These are phyloP conservation scores for Selenicereus undatus DNA, from an alignment of 148 eudicot species.

Conservation along the genomic window DNA sequence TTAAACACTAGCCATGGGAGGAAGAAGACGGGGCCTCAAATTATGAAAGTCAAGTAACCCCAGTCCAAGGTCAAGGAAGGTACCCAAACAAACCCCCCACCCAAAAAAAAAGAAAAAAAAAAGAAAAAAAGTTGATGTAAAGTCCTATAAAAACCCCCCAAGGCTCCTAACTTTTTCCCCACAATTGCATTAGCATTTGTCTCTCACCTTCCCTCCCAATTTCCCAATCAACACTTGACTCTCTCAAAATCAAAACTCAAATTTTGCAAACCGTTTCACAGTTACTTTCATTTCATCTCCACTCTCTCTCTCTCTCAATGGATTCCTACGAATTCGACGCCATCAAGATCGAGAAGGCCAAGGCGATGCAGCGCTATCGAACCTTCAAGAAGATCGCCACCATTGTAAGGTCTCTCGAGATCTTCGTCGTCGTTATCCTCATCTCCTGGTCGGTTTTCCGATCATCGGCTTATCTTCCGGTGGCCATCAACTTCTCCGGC, in stretches of 20 bases:
- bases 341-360: slow-evolving; percentile 34
- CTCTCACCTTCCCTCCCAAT: neutral
- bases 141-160: neutral
- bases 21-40: neutral
- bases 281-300: neutral
- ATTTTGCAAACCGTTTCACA: slow-evolving; percentile 20
- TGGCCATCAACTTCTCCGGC: slow-evolving; percentile 19
- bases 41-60: neutral
- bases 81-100: neutral
- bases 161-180: neutral
- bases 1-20: neutral
- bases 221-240: neutral
- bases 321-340: slow-evolving; percentile 27
- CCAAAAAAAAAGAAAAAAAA: neutral
- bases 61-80: neutral
- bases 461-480: slow-evolving; percentile 28
- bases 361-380: slow-evolving; percentile 33
- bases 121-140: neutral
- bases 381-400: slow-evolving; percentile 28
- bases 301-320: slow-evolving; percentile 21
- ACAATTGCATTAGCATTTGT: neutral
- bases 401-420: slow-evolving; percentile 27
- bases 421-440: slow-evolving; percentile 25
- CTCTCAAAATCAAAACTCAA: neutral
- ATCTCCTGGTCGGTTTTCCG: slow-evolving; percentile 25